phyloP scores from a whole-genome alignment of 2,329 filamentous ascomycete species.

The Aspergillus tamarii region DNA sequence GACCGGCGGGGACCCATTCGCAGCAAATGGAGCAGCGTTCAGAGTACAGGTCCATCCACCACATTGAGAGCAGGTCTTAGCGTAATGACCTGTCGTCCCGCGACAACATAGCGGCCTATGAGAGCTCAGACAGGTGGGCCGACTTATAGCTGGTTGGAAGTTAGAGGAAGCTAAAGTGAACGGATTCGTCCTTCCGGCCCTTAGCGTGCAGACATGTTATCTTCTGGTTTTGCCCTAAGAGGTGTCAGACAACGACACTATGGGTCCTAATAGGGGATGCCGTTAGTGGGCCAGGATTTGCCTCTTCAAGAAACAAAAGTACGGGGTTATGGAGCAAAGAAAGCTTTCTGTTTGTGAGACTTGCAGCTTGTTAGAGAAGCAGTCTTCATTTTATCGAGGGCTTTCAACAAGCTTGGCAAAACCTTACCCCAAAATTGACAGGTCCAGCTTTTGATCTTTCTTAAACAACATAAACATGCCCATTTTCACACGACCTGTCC shows the following conservation, averaged over 20 bases:
- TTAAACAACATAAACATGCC: neutral
- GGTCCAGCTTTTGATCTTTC: neutral
- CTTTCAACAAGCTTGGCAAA: neutral
- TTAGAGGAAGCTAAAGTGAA: neutral
- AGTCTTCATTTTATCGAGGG: neutral
- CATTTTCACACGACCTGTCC: neutral
- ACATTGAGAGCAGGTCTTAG: neutral
- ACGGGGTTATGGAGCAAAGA: neutral
- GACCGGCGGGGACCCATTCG: neutral
- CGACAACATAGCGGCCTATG: neutral
- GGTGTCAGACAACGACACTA: neutral
- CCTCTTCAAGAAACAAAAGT: neutral
- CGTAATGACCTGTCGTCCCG: neutral
- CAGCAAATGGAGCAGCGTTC: neutral
- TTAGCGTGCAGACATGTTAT: neutral
- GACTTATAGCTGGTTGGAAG: neutral
- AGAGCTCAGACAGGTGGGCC: neutral
- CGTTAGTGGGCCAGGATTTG: neutral
- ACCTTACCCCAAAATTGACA: neutral
- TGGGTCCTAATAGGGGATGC: neutral
- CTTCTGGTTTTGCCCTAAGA: neutral
- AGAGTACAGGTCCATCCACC: neutral
- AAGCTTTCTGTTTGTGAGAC: neutral
- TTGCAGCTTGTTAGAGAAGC: neutral
- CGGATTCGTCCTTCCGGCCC: neutral